phyloP scores from a whole-genome alignment of 2,329 filamentous ascomycete genomes.

The Colletotrichum viniferum region DNA sequence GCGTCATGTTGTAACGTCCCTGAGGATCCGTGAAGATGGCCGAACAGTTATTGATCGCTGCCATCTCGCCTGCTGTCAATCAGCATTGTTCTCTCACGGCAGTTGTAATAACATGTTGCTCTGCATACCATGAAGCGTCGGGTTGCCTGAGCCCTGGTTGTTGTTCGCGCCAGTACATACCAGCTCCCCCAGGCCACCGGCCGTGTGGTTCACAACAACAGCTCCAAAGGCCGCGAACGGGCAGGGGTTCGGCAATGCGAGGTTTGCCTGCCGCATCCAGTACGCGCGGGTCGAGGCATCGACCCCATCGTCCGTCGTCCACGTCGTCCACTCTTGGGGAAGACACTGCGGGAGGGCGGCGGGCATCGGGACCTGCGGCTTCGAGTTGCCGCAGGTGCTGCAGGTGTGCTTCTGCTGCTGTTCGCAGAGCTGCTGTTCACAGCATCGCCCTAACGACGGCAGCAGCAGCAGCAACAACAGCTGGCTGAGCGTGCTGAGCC shows the following conservation, averaged over 20 bases:
- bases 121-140: conserved; percentile 51
- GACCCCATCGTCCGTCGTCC: conserved; percentile 25
- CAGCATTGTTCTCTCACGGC: background rate
- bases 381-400: background rate
- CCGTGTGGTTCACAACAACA: conserved; percentile 61
- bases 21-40: conserved; percentile 47
- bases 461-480: background rate
- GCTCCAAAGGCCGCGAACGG: conserved; percentile 58
- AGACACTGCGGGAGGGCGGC: background rate
- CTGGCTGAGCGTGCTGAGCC: background rate
- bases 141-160: conserved; percentile 49
- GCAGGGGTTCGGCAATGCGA: conserved; percentile 52
- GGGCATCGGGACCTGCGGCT: background rate
- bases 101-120: background rate
- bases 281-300: conserved; percentile 43
- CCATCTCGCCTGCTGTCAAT: conserved; percentile 49
- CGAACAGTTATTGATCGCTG: conserved; percentile 59
- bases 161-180: conserved; percentile 57
- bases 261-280: conserved; percentile 58
- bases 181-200: conserved; percentile 42
- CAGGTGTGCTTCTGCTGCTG: background rate
- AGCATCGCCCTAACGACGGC: background rate
- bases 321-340: background rate
- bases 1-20: conserved; percentile 47
- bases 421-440: background rate